A percentile compares a stretch with the other conserved stretches of the same genome.
Evolutionary conservation across 2,329 filamentous ascomycete species (phyloP).

Genomic region (Fusarium robinianum): DNA sequence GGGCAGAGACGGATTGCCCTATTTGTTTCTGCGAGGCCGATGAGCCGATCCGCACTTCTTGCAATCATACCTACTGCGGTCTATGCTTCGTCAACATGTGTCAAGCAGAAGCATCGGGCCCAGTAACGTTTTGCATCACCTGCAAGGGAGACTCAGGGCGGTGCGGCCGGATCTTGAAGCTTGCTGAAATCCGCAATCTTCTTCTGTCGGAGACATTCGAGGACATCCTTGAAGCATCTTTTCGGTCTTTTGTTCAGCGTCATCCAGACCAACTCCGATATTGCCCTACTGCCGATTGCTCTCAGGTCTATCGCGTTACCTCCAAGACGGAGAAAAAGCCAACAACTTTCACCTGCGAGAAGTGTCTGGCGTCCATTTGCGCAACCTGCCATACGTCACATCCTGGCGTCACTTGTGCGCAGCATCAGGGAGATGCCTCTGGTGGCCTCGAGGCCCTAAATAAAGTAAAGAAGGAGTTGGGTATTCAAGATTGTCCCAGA

Average conservation of each 20-base stretch:
- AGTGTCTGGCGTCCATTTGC: conserved; percentile 44
- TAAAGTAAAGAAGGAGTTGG: conserved; percentile 41
- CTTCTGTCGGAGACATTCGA: conserved; percentile 40
- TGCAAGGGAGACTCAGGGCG: neutral
- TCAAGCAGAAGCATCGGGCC: conserved; percentile 2
- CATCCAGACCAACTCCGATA: conserved; percentile 41
- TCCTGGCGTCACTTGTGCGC: conserved; percentile 40
- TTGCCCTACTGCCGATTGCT: conserved; percentile 52
- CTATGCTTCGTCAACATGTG: conserved; percentile 44
- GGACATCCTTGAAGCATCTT: conserved; percentile 44
- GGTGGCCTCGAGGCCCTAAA: conserved; percentile 35
- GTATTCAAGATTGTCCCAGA: conserved; percentile 47
- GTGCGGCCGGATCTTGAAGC: conserved; percentile 33
- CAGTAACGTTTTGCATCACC: neutral
- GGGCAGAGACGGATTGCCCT: conserved; percentile 32
- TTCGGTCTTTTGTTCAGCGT: conserved; percentile 41
- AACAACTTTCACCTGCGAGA: conserved; percentile 40
- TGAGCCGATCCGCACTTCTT: conserved; percentile 42
- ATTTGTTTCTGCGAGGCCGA: conserved; percentile 46
- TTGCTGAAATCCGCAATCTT: conserved; percentile 28
- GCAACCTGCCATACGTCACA: conserved; percentile 44
- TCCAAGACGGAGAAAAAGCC: conserved; percentile 4
- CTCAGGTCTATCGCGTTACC: conserved; percentile 45
- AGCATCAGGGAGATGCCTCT: conserved; percentile 36
- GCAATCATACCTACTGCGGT: conserved; percentile 48